A percentile compares a stretch with the other conserved stretches of the same genome.
phyloP scores from a whole-genome alignment of 345 rosid species.

The Linum tenue region DNA sequence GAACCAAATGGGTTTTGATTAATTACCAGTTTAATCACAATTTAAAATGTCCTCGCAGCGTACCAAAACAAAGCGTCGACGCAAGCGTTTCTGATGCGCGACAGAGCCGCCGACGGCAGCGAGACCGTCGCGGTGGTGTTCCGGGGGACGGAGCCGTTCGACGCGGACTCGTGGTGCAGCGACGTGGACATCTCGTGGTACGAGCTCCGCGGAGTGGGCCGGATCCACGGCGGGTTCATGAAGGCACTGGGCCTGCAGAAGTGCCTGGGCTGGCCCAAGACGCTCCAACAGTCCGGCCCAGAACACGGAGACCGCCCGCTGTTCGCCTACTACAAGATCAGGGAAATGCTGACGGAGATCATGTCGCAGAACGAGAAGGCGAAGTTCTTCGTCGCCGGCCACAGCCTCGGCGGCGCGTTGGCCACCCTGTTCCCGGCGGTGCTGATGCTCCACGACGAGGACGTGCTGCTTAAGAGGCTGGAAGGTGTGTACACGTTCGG shows the following conservation, averaged over 20 bases:
- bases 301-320: constrained; percentile 17
- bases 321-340: constrained; percentile 48
- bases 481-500: constrained; percentile 64
- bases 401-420: constrained; percentile 70
- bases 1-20: no score
- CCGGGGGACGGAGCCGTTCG: constrained; percentile 58
- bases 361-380: constrained; percentile 24
- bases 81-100: constrained; percentile 29
- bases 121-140: constrained; percentile 52
- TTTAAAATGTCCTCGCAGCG: not conserved
- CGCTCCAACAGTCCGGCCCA: constrained; percentile 6
- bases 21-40: no score
- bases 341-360: constrained; percentile 34
- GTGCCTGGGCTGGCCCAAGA: constrained; percentile 46
- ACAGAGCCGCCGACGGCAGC: constrained; percentile 21
- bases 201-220: constrained; percentile 48
- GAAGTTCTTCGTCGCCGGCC: constrained; percentile 49
- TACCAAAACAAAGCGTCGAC: not conserved
- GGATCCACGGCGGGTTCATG: constrained; percentile 67
- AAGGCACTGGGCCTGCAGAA: constrained; percentile 69
- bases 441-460: constrained; percentile 42
- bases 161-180: constrained; percentile 60
- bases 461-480: constrained; percentile 37
- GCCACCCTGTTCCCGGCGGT: constrained; percentile 58
- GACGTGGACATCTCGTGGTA: constrained; percentile 74